These are phyloP conservation scores for Daldinia sp. DNA, from an alignment of 2,329 filamentous ascomycete genomes.

Conservation along the genomic window DNA sequence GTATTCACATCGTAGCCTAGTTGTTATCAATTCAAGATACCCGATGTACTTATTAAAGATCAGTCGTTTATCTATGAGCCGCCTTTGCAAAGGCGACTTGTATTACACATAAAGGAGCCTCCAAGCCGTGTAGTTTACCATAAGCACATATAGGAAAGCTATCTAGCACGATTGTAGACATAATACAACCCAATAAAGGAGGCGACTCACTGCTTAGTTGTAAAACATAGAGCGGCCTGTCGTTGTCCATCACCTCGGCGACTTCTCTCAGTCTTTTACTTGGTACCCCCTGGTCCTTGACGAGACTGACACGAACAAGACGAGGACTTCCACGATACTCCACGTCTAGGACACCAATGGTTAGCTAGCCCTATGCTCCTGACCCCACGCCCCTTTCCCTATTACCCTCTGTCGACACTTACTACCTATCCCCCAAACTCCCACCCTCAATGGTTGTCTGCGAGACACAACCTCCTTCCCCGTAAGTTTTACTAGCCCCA, in stretches of 20 bases:
- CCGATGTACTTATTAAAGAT: background rate
- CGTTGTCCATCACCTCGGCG: background rate
- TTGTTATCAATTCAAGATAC: too few relatives aligned
- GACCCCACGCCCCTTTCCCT: constrained; percentile 4
- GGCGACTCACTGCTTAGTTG: background rate
- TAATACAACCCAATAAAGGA: background rate
- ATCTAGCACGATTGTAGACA: background rate
- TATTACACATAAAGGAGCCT: background rate
- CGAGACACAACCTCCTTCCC: background rate
- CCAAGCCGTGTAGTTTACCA: background rate
- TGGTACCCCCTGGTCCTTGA: background rate
- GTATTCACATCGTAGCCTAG: background rate
- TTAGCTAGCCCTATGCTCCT: background rate
- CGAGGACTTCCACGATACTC: background rate
- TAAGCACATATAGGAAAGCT: background rate
- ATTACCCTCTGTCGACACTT: background rate
- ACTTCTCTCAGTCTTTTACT: background rate
- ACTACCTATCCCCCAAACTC: background rate
- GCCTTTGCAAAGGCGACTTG: background rate
- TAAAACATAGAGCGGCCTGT: background rate
- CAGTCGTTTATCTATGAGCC: background rate
- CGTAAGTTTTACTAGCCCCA: background rate
- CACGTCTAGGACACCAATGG: background rate
- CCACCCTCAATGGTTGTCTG: background rate
- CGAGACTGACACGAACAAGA: background rate